These are phyloP conservation scores for Yamadazyma atlantica DNA, from an alignment of 1,139 yeast genomes.

Conservation along the genomic window DNA sequence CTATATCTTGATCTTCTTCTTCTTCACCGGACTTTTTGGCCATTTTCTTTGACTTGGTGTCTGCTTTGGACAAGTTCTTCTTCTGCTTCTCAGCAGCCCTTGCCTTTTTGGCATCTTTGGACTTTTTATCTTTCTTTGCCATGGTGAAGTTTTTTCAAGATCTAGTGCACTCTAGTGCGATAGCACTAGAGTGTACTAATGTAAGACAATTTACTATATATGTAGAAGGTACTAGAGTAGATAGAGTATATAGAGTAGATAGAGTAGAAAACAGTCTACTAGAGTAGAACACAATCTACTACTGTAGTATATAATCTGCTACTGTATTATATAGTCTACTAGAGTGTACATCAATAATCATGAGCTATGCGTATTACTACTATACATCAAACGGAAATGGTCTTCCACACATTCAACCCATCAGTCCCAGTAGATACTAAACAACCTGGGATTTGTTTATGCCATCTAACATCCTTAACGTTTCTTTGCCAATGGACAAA, in stretches of 20 bases:
- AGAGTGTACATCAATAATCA: no score
- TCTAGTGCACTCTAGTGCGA: no score
- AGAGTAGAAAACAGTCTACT: no score
- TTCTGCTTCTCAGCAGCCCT: conserved; percentile 81
- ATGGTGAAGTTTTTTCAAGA: conserved; percentile 27
- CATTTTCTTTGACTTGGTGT: conserved; percentile 66
- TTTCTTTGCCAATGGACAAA: conserved; percentile 98
- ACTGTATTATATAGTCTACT: conserved; percentile 14
- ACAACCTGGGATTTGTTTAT: conserved; percentile 93
- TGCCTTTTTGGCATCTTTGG: conserved; percentile 90
- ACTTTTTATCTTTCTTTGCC: conserved; percentile 86
- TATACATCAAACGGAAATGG: conserved; percentile 69
- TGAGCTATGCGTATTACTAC: no score
- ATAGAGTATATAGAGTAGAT: no score
- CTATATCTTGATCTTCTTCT: conserved; percentile 88
- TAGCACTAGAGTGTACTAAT: no score
- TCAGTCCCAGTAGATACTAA: conserved; percentile 94
- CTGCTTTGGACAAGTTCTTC: conserved; percentile 75
- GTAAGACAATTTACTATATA: no score
- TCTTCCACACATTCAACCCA: conserved; percentile 94
- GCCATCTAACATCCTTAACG: conserved; percentile 98
- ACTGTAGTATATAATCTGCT: no score
- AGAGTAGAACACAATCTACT: no score
- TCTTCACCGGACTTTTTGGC: conserved; percentile 74
- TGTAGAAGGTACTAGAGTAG: no score